Conservation (phyloP, 768 basidiomycete species). For the Lactarius tabidus region DNA sequence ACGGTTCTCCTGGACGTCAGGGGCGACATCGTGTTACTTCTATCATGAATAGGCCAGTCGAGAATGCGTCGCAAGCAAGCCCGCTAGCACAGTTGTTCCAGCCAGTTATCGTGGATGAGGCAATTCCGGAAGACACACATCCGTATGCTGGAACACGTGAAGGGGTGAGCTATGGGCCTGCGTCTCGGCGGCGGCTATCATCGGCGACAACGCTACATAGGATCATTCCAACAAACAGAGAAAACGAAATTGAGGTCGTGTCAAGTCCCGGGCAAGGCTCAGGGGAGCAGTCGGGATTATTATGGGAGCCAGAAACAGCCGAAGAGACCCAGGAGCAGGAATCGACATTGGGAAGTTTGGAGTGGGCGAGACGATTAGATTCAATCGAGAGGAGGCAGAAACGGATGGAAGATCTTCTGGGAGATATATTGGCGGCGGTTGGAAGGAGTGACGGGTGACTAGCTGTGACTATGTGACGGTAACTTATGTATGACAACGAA, state of each 20-base stretch:
- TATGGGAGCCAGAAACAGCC: slow-evolving; percentile 12
- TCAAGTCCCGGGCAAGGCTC: slow-evolving; percentile 33
- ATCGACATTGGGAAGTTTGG: slow-evolving; percentile 30
- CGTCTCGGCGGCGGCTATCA: slow-evolving; percentile 38
- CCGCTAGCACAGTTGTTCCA: slow-evolving; percentile 76
- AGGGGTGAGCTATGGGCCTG: slow-evolving; percentile 38
- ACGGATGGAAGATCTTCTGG: slow-evolving; percentile 46
- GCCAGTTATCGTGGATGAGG: slow-evolving; percentile 55
- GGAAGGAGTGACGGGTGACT: slow-evolving; percentile 6
- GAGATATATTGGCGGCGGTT: slow-evolving; percentile 15
- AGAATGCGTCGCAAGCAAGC: slow-evolving; percentile 43
- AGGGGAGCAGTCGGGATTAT: slow-evolving; percentile 23
- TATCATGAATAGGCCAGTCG: slow-evolving; percentile 37
- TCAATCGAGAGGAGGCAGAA: slow-evolving; percentile 43
- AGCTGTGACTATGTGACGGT: slow-evolving; percentile 3
- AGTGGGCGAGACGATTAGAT: slow-evolving; percentile 37
- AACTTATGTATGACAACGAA: background rate
- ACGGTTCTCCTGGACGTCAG: slow-evolving; percentile 9
- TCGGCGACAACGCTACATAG: slow-evolving; percentile 31
- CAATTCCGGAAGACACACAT: slow-evolving; percentile 34
- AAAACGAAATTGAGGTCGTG: slow-evolving; percentile 25
- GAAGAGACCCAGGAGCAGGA: slow-evolving; percentile 32
- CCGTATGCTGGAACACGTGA: slow-evolving; percentile 20
- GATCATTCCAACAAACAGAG: slow-evolving; percentile 15
- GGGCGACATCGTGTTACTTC: slow-evolving; percentile 43